Evolutionary conservation across 2,329 filamentous ascomycete species (phyloP).

Genomic region (Xenosphaeropsis pyriputrescens): DNA sequence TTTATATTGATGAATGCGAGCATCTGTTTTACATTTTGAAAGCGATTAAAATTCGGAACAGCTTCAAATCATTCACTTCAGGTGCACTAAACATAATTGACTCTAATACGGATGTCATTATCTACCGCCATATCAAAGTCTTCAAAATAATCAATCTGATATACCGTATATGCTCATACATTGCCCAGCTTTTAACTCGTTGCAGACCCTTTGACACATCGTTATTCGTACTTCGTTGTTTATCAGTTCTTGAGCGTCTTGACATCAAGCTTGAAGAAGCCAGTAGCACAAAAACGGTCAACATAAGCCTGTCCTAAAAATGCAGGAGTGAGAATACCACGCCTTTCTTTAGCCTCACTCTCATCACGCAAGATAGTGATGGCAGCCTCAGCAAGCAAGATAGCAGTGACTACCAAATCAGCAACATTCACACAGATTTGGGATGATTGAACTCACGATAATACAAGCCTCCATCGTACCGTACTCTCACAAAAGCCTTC

Average conservation of each 20-base stretch:
- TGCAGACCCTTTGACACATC: no score
- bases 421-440: not conserved
- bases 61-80: no score
- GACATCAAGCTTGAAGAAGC: slow-evolving; percentile 43
- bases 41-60: no score
- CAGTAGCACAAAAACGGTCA: slow-evolving; percentile 43
- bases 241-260: slow-evolving; percentile 20
- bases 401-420: slow-evolving; percentile 40
- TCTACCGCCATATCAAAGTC: no score
- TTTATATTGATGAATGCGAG: no score
- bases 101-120: no score
- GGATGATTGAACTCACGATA: slow-evolving; percentile 29
- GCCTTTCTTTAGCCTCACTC: slow-evolving; percentile 30
- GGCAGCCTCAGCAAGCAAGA: slow-evolving; percentile 49
- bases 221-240: no score
- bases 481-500: slow-evolving; percentile 30
- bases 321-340: slow-evolving; percentile 59
- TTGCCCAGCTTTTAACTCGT: no score
- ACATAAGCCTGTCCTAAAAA: slow-evolving; percentile 54
- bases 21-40: no score
- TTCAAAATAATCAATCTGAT: no score
- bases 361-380: slow-evolving; percentile 49
- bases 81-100: no score
- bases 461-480: slow-evolving; percentile 49
- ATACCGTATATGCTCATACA: no score